phyloP scores from a whole-genome alignment of 139 green algal genomes.

The Chlamydomonas asymmetrica region DNA sequence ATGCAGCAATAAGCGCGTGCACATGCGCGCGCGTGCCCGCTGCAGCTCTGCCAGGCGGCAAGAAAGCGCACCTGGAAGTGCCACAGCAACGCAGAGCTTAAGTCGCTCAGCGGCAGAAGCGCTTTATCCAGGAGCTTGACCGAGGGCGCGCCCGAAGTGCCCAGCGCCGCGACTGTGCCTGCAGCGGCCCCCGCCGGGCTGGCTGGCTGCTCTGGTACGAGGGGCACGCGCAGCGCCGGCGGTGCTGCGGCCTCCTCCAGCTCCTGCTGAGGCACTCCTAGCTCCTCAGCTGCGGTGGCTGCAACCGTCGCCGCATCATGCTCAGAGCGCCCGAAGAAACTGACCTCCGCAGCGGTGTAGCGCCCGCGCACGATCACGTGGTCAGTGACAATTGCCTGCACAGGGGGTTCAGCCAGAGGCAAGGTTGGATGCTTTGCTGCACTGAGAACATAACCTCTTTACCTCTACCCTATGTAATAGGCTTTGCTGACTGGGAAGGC shows the following conservation, averaged over 20 bases:
- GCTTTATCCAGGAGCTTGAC: neutral
- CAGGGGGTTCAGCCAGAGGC: neutral
- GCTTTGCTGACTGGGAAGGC: neutral
- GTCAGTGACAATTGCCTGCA: slow-evolving; percentile 15
- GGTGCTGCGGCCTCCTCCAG: too few relatives aligned
- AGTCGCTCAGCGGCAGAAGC: slow-evolving; percentile 12
- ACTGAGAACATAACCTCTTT: neutral
- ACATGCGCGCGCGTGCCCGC: too few relatives aligned
- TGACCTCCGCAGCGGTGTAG: slow-evolving; percentile 4
- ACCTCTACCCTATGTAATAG: neutral
- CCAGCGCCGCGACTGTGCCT: too few relatives aligned
- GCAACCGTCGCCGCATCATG: slow-evolving; percentile 3
- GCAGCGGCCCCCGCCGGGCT: too few relatives aligned
- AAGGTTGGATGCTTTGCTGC: neutral
- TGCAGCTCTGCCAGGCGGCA: too few relatives aligned
- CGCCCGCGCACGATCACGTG: slow-evolving; percentile 28
- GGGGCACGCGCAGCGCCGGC: too few relatives aligned
- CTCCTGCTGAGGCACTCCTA: too few relatives aligned
- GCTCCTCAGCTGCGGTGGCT: neutral
- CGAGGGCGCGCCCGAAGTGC: too few relatives aligned
- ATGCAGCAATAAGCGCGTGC: too few relatives aligned
- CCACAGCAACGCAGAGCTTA: slow-evolving; percentile 13
- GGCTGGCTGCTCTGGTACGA: too few relatives aligned
- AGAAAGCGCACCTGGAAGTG: too few relatives aligned
- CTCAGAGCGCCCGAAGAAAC: slow-evolving; percentile 16